A percentile compares a stretch with the other conserved stretches of the same genome.
These are phyloP conservation scores for Persicaria maculosa DNA, from an alignment of 148 eudicot species.

Conservation along the genomic window DNA sequence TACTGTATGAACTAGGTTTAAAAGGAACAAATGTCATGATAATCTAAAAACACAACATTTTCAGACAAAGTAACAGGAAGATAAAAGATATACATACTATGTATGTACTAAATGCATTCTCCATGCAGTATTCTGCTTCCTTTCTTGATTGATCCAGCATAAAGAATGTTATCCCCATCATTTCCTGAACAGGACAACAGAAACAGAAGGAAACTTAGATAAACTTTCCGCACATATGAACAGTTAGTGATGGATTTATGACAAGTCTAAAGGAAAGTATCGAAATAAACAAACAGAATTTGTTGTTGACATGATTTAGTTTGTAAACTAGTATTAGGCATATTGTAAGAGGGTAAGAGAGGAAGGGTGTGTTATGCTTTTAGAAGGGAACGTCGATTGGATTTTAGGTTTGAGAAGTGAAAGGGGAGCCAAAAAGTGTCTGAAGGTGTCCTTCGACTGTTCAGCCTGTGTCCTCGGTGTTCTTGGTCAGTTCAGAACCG, in stretches of 20 bases:
- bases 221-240: not conserved
- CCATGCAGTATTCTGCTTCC: constrained; percentile 97
- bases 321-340: not conserved
- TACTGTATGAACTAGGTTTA: not conserved
- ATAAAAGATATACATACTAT: constrained; percentile 36
- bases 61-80: constrained; percentile 3
- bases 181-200: constrained; percentile 53
- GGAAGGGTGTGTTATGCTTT: no score
- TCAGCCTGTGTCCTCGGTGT: no score
- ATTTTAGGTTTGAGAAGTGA: no score
- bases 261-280: not conserved
- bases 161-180: constrained; percentile 89
- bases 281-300: not conserved
- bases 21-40: not conserved
- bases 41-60: not conserved
- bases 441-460: no score
- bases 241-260: not conserved
- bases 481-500: no score
- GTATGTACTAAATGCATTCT: constrained; percentile 80
- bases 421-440: no score
- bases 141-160: constrained; percentile 87
- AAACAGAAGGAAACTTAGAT: not conserved
- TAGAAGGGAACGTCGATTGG: no score
- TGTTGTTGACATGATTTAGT: not conserved
- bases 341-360: no score